Evolutionary conservation across 371 early-diverging fungal species (phyloP).

Genomic region (Circinella minor): DNA sequence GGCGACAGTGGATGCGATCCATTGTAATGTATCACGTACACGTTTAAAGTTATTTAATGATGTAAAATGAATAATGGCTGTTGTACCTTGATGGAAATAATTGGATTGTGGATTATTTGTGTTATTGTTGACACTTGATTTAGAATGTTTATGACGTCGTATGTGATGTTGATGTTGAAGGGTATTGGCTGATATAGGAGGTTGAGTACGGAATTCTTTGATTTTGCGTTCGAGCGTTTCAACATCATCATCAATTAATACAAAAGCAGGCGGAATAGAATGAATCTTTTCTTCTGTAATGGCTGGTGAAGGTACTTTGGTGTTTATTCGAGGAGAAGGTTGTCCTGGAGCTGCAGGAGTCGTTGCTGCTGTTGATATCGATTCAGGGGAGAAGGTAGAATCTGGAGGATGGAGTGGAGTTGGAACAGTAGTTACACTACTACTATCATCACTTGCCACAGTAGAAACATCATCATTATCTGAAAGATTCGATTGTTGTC

Average conservation of each 20-base stretch:
- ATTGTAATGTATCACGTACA: slow-evolving; percentile 60
- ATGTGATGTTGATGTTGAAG: slow-evolving; percentile 20
- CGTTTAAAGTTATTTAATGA: slow-evolving; percentile 61
- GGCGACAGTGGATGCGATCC: slow-evolving; percentile 19
- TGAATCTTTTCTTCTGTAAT: slow-evolving; percentile 43
- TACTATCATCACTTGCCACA: neutral
- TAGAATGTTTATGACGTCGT: slow-evolving; percentile 38
- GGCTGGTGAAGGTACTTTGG: slow-evolving; percentile 31
- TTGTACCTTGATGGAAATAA: slow-evolving; percentile 37
- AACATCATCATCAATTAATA: slow-evolving; percentile 67
- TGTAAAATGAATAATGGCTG: slow-evolving; percentile 66
- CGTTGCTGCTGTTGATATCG: neutral
- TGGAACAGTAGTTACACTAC: too few species aligned
- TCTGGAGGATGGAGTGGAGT: neutral
- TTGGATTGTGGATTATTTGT: slow-evolving; percentile 16
- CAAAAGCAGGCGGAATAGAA: slow-evolving; percentile 56
- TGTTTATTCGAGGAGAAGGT: slow-evolving; percentile 1
- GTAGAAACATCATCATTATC: slow-evolving; percentile 5
- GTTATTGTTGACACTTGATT: slow-evolving; percentile 20
- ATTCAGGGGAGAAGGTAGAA: neutral
- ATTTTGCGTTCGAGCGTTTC: slow-evolving; percentile 52
- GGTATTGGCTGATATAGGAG: slow-evolving; percentile 23
- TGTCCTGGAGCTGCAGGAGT: neutral
- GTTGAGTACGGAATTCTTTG: slow-evolving; percentile 42
- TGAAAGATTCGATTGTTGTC: slow-evolving; percentile 4